These are phyloP conservation scores for Nakaseomyces bracarensis DNA, from an alignment of 1,139 yeast genomes.

Conservation along the genomic window DNA sequence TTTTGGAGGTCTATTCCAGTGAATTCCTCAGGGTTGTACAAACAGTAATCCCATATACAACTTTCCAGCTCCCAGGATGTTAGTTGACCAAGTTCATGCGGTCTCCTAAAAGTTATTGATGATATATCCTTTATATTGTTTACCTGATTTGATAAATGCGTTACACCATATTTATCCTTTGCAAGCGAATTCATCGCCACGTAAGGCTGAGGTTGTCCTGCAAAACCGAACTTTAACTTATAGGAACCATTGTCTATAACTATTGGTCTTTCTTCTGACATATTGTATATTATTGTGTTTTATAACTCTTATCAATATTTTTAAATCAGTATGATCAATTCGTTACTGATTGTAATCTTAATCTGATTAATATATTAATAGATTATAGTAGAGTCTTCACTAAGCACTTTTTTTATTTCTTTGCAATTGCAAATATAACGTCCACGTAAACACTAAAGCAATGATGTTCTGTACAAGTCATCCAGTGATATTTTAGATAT, in stretches of 20 bases:
- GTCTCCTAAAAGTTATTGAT: constrained; percentile 67
- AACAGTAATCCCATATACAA: constrained; percentile 85
- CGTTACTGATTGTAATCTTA: no score
- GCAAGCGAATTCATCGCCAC: constrained; percentile 62
- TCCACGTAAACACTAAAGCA: no score
- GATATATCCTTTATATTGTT: constrained; percentile 62
- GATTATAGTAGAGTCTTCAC: no score
- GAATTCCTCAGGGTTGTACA: constrained; percentile 36
- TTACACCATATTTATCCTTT: constrained; percentile 65
- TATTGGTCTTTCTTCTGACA: constrained; percentile 20
- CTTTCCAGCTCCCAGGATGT: constrained; percentile 89
- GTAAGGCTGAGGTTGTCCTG: constrained; percentile 35
- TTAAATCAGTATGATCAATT: no score
- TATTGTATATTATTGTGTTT: neutral
- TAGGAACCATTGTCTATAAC: constrained; percentile 85
- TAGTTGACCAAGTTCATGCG: constrained; percentile 81
- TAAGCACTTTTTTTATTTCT: no score
- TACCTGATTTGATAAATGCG: constrained; percentile 67
- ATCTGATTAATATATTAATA: no score
- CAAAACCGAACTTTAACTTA: constrained; percentile 66
- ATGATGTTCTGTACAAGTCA: no score
- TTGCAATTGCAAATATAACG: no score
- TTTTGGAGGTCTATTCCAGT: constrained; percentile 23
- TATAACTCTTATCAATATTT: neutral
- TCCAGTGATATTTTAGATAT: no score